A percentile compares a stretch with the other conserved stretches of the same genome.
phyloP scores from a whole-genome alignment of 78 protist genomes.

The Polysphondylium violaceum region DNA sequence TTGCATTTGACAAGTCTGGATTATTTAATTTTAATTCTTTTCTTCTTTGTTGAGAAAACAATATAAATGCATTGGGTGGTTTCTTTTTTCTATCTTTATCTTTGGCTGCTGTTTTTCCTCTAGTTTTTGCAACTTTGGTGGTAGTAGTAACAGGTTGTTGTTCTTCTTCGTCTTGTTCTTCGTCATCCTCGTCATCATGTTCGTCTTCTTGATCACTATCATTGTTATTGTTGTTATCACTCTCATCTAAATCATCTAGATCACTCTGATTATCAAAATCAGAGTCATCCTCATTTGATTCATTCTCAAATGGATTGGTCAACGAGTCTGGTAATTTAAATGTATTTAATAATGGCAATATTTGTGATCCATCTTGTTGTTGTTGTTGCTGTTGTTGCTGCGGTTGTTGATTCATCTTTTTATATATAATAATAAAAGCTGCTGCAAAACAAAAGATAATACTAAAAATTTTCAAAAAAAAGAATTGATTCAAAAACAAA shows the following conservation, averaged over 20 bases:
- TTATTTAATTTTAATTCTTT: slow-evolving; percentile 31
- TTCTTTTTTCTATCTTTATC: slow-evolving; percentile 29
- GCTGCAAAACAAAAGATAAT: too few species aligned
- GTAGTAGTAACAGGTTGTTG: background rate
- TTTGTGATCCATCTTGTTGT: too few species aligned
- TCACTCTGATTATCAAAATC: slow-evolving; percentile 1
- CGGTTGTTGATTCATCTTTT: too few species aligned
- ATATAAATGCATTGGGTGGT: slow-evolving; percentile 72
- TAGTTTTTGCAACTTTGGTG: background rate
- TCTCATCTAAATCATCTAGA: background rate
- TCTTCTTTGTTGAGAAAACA: slow-evolving; percentile 36
- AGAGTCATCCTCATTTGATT: background rate
- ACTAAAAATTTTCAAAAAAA: too few species aligned
- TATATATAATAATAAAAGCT: too few species aligned
- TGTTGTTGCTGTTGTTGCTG: too few species aligned
- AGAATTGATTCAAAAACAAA: too few species aligned
- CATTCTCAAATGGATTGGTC: slow-evolving; percentile 12
- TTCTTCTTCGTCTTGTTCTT: background rate
- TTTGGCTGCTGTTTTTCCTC: background rate
- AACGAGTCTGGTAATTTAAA: slow-evolving; percentile 15
- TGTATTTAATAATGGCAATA: background rate
- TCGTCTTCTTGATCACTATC: background rate
- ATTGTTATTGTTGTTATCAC: background rate
- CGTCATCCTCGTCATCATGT: background rate
- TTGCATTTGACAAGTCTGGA: slow-evolving; percentile 31